phyloP scores from a whole-genome alignment of 2,329 filamentous ascomycete species.

The Chalaropsis ovoidea region DNA sequence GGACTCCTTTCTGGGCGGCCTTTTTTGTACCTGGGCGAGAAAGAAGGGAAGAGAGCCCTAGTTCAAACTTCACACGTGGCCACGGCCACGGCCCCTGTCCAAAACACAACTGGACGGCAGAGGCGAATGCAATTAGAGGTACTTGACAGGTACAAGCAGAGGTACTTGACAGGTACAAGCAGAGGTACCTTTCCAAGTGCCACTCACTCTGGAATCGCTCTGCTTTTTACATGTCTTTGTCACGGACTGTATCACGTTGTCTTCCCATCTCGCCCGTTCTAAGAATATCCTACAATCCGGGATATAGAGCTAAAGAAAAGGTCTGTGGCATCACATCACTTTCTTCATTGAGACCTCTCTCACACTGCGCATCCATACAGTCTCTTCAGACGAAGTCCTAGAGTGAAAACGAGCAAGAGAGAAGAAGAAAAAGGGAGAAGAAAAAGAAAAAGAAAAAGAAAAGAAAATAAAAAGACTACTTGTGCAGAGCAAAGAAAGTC shows the following conservation, averaged over 20 bases:
- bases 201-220: neutral
- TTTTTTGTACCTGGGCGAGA: neutral
- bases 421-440: neutral
- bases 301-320: neutral
- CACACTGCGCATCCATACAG: neutral
- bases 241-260: neutral
- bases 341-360: neutral
- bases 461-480: too few species aligned
- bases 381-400: neutral
- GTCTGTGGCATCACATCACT: slow-evolving; percentile 12
- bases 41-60: neutral
- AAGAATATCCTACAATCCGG: neutral
- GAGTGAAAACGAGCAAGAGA: neutral
- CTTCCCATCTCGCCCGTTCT: neutral
- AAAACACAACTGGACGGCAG: neutral
- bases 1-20: neutral
- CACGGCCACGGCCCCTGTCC: neutral
- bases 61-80: slow-evolving; percentile 9
- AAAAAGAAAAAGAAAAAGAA: too few species aligned
- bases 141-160: neutral
- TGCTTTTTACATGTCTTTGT: neutral
- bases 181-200: too few species aligned
- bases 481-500: too few species aligned
- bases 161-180: neutral
- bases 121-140: neutral